phyloP scores from a whole-genome alignment of 2,329 filamentous ascomycete genomes.

The Aspergillus clavatus region DNA sequence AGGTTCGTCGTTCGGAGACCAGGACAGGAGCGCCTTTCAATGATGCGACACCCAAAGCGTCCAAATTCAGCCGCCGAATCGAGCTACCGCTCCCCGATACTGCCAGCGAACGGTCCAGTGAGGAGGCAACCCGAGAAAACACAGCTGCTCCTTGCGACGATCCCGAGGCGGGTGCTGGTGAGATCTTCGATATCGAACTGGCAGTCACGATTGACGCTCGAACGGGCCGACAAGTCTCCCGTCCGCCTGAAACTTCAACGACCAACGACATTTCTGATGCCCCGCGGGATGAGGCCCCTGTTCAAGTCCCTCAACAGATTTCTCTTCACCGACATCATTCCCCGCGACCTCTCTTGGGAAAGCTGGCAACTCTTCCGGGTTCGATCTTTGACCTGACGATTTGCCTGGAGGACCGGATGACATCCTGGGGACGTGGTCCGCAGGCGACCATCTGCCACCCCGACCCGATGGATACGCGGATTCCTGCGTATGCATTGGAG shows the following conservation, averaged over 20 bases:
- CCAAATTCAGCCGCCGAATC: constrained; percentile 33
- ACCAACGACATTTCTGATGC: constrained; percentile 12
- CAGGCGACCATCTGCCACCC: constrained; percentile 65
- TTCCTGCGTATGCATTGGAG: constrained; percentile 78
- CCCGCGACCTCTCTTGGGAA: constrained; percentile 51
- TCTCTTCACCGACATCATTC: constrained; percentile 26
- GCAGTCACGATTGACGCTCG: constrained; percentile 41
- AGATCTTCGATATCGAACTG: constrained; percentile 33
- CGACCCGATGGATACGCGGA: constrained; percentile 58
- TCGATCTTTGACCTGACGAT: constrained; percentile 64
- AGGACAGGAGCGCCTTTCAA: constrained; percentile 14
- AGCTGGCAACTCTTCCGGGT: constrained; percentile 59
- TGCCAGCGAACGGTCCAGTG: constrained; percentile 32
- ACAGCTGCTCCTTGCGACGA: constrained; percentile 3
- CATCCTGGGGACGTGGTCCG: constrained; percentile 70
- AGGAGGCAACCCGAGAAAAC: constrained; percentile 14
- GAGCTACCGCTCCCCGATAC: constrained; percentile 38
- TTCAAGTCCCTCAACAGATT: constrained; percentile 7
- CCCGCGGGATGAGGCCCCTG: constrained; percentile 1
- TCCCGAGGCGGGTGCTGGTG: constrained; percentile 7
- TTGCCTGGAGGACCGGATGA: constrained; percentile 60
- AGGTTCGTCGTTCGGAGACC: constrained; percentile 6
- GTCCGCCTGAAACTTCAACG: constrained; percentile 17
- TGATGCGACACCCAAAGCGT: constrained; percentile 29
- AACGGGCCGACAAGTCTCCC: constrained; percentile 33